Conservation (phyloP, 2,329 filamentous ascomycete species). For the Paracamarosporium sp. region DNA sequence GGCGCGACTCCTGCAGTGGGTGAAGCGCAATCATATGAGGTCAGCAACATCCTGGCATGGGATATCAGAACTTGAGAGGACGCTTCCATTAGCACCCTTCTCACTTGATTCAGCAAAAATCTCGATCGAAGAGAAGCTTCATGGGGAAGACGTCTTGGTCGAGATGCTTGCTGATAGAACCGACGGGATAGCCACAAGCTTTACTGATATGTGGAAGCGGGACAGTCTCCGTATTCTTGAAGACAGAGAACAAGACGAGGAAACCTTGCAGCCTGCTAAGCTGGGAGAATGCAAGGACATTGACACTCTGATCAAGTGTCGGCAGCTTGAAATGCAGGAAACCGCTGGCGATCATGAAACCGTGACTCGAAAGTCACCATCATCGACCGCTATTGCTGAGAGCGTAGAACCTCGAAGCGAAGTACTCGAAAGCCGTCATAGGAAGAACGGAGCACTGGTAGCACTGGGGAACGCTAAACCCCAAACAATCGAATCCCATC, state of each 20-base stretch:
- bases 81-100: conserved; percentile 58
- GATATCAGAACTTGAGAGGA: conserved; percentile 46
- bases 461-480: background rate
- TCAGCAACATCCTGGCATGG: conserved; percentile 49
- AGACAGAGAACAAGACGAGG: conserved; percentile 44
- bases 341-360: conserved; percentile 10
- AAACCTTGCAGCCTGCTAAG: conserved; percentile 34
- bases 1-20: conserved; percentile 39
- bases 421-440: conserved; percentile 1
- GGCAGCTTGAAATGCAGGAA: conserved; percentile 31
- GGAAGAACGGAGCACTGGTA: background rate
- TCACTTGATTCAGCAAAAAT: conserved; percentile 47
- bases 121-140: conserved; percentile 47
- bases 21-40: conserved; percentile 41
- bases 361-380: background rate
- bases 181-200: conserved; percentile 47
- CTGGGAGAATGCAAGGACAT: conserved; percentile 38
- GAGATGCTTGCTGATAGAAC: conserved; percentile 44
- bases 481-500: background rate
- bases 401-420: background rate
- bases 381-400: background rate
- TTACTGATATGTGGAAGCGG: conserved; percentile 55
- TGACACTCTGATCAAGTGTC: conserved; percentile 48
- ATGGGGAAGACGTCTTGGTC: conserved; percentile 47
- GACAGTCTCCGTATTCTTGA: conserved; percentile 56